Percentiles rank a stretch among this genome's conserved stretches.
These are phyloP conservation scores for Cladosporium sp. DNA, from an alignment of 2,329 filamentous ascomycete genomes.

Conservation along the genomic window DNA sequence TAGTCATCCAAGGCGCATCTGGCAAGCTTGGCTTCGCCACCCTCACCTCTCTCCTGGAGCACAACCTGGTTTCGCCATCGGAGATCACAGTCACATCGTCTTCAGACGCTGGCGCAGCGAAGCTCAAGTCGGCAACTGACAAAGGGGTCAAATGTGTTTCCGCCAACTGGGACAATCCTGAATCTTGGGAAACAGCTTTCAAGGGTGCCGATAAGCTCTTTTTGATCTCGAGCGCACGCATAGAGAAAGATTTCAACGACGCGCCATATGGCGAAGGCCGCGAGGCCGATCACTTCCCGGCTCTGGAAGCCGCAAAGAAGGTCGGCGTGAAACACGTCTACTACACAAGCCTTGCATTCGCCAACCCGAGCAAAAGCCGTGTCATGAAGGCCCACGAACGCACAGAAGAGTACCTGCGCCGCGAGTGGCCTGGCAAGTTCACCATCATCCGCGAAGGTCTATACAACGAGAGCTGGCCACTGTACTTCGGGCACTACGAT, in stretches of 20 bases:
- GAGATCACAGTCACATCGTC: slow-evolving; percentile 36
- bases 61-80: slow-evolving; percentile 34
- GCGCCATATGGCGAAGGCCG: slow-evolving; percentile 39
- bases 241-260: slow-evolving; percentile 41
- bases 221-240: slow-evolving; percentile 42
- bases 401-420: slow-evolving; percentile 38
- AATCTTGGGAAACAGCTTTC: slow-evolving; percentile 31
- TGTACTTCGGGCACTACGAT: slow-evolving; percentile 45
- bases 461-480: slow-evolving; percentile 46
- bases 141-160: slow-evolving; percentile 33
- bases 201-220: slow-evolving; percentile 39
- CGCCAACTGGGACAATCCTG: slow-evolving; percentile 37
- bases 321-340: slow-evolving; percentile 43
- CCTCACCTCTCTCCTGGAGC: slow-evolving; percentile 38
- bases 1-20: slow-evolving; percentile 42
- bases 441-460: slow-evolving; percentile 43
- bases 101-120: slow-evolving; percentile 30
- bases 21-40: slow-evolving; percentile 45
- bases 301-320: slow-evolving; percentile 39
- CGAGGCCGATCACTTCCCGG: slow-evolving; percentile 42
- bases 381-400: slow-evolving; percentile 47
- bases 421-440: slow-evolving; percentile 25
- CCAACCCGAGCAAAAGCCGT: slow-evolving; percentile 36
- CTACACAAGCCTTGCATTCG: slow-evolving; percentile 44
- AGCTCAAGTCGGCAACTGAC: slow-evolving; percentile 18